These are phyloP conservation scores for Zygotorulaspora chibaensis DNA, from an alignment of 805 yeast species.

Conservation along the genomic window DNA sequence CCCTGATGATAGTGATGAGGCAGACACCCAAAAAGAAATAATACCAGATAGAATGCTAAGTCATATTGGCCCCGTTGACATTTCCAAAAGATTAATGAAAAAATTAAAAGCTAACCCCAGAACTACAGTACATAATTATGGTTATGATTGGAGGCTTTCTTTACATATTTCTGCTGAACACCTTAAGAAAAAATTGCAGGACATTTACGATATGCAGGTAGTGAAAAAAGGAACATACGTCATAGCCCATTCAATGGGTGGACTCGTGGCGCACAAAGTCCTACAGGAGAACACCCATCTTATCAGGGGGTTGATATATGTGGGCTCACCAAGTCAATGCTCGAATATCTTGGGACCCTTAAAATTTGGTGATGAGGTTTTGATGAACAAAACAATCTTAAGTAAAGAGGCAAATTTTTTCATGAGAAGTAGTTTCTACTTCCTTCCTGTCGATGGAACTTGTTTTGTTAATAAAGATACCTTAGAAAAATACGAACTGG, in stretches of 20 bases:
- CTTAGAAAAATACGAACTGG: constrained; percentile 56
- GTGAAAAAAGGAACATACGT: constrained; percentile 57
- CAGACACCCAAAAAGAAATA: constrained; percentile 46
- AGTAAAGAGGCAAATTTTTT: constrained; percentile 80
- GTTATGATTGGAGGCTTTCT: constrained; percentile 92
- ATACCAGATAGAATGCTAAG: constrained; percentile 74
- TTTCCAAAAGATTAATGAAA: constrained; percentile 57
- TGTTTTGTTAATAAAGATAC: constrained; percentile 64
- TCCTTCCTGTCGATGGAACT: constrained; percentile 71
- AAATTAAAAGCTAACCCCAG: constrained; percentile 52
- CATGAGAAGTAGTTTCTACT: constrained; percentile 80
- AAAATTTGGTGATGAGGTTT: constrained; percentile 73
- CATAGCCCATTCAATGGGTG: constrained; percentile 95
- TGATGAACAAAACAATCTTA: constrained; percentile 66
- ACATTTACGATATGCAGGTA: constrained; percentile 38
- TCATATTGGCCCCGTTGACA: constrained; percentile 84
- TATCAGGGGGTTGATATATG: constrained; percentile 72
- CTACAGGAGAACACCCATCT: constrained; percentile 63
- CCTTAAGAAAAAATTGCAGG: constrained; percentile 45
- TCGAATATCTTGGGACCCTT: constrained; percentile 84
- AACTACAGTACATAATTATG: constrained; percentile 64
- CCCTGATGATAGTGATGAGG: constrained; percentile 67
- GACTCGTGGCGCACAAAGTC: constrained; percentile 75
- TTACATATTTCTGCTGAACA: constrained; percentile 50
- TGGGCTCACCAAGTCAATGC: constrained; percentile 80